Percentiles rank a stretch among this genome's conserved stretches.
These are phyloP conservation scores for Besnoitia besnoiti DNA, from an alignment of 169 alveolate species.

Conservation along the genomic window DNA sequence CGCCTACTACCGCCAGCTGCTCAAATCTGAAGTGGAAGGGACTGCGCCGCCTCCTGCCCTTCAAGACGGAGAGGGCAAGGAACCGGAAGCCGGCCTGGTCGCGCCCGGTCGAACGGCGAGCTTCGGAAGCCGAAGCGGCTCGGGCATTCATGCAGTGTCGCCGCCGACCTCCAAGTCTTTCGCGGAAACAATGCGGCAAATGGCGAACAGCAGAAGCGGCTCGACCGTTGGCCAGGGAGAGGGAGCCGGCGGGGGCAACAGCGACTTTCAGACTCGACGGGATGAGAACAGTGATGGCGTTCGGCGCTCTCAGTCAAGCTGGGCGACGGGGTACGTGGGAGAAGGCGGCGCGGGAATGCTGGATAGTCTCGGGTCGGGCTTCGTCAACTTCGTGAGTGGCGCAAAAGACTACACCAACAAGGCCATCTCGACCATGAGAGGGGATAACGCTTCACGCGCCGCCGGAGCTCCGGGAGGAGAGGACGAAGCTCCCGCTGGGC, in stretches of 20 bases:
- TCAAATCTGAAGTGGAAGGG: conserved; percentile 56
- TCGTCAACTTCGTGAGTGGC: conserved; percentile 54
- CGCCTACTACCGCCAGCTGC: conserved; percentile 64
- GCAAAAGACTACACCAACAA: conserved; percentile 57
- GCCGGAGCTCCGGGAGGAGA: neutral
- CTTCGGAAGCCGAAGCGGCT: neutral
- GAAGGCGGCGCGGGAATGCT: conserved; percentile 47
- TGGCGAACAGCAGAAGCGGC: conserved; percentile 2
- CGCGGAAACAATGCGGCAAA: conserved; percentile 2
- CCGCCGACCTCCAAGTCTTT: conserved; percentile 27
- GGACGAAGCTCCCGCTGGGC: conserved; percentile 46
- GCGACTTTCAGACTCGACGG: neutral
- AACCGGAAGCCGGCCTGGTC: conserved; percentile 9
- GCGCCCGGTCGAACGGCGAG: neutral
- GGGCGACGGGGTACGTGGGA: conserved; percentile 25
- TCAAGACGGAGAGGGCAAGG: conserved; percentile 8
- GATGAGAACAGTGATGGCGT: neutral
- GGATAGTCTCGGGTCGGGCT: conserved; percentile 39
- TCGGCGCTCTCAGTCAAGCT: neutral
- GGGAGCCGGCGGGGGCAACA: neutral
- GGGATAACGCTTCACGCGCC: neutral
- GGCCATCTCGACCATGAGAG: conserved; percentile 17
- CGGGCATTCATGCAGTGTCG: neutral
- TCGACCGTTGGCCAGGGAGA: neutral
- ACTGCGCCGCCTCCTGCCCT: conserved; percentile 51